Percentiles rank a stretch among this genome's conserved stretches.
Evolutionary conservation across 805 yeast species (phyloP).

Genomic region (Teunomyces gatunensis): DNA sequence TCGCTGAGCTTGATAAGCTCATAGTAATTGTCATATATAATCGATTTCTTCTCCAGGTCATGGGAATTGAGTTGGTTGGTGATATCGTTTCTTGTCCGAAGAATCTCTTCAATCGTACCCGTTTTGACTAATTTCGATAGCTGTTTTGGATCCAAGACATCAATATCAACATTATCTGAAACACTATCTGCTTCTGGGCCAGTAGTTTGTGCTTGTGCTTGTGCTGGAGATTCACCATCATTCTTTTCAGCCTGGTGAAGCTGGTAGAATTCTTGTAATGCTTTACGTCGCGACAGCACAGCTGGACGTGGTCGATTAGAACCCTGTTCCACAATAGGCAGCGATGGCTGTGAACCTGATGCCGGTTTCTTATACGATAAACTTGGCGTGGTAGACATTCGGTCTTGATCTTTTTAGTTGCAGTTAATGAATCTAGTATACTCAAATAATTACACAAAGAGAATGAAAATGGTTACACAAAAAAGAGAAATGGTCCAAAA

Average conservation of each 20-base stretch:
- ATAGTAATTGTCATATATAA: slow-evolving; percentile 72
- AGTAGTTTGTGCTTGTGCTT: background rate
- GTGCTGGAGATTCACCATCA: background rate
- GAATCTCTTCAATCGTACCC: slow-evolving; percentile 27
- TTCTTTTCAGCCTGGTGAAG: slow-evolving; percentile 10
- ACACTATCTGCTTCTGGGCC: background rate
- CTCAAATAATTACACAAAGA: no score
- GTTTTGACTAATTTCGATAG: slow-evolving; percentile 20
- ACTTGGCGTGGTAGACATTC: slow-evolving; percentile 15
- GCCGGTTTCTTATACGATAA: slow-evolving; percentile 31
- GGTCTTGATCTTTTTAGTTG: no score
- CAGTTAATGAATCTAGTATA: no score
- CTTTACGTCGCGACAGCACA: slow-evolving; percentile 39
- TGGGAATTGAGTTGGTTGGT: slow-evolving; percentile 48
- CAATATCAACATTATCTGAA: background rate
- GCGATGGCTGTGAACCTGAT: slow-evolving; percentile 1
- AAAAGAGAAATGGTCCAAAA: background rate
- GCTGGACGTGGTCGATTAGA: slow-evolving; percentile 18
- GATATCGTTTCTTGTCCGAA: slow-evolving; percentile 30
- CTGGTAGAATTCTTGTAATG: slow-evolving; percentile 42
- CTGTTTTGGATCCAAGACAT: slow-evolving; percentile 13
- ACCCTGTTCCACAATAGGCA: slow-evolving; percentile 1
- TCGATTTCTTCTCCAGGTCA: slow-evolving; percentile 63
- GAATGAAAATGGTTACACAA: background rate
- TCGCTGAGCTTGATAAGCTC: slow-evolving; percentile 68